Evolutionary conservation across 495 filamentous ascomycete species (phyloP).

Genomic region (Parathielavia appendiculata): DNA sequence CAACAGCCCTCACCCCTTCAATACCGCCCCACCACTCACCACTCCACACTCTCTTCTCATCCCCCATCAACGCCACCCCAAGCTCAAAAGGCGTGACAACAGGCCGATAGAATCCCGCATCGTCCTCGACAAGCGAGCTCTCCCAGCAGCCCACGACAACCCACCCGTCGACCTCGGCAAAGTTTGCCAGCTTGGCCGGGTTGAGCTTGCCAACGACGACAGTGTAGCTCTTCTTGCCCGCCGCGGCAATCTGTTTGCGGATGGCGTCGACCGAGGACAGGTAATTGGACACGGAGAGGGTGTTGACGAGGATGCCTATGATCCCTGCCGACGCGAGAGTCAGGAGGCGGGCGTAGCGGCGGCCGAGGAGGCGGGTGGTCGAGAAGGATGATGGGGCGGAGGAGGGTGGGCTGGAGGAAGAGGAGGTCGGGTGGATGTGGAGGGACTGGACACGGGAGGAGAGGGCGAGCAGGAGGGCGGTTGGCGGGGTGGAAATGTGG

Average conservation of each 20-base stretch:
- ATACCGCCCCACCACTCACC: conserved; percentile 74
- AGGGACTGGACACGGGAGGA: conserved; percentile 73
- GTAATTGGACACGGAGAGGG: conserved; percentile 86
- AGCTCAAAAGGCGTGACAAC: conserved; percentile 93
- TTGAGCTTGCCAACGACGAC: conserved; percentile 97
- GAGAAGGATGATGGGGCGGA: conserved; percentile 45
- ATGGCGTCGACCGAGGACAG: conserved; percentile 71
- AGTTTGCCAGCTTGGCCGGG: conserved; percentile 93
- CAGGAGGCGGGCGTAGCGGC: conserved; percentile 82
- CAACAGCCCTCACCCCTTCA: conserved; percentile 42
- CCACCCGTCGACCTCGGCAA: conserved; percentile 91
- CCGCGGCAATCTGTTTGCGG: conserved; percentile 59
- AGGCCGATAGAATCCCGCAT: conserved; percentile 72
- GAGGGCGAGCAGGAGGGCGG: conserved; percentile 79
- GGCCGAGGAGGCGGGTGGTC: conserved; percentile 55
- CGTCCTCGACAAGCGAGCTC: conserved; percentile 78
- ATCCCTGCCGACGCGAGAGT: conserved; percentile 74
- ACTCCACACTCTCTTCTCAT: conserved; percentile 68
- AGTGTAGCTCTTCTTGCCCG: conserved; percentile 89
- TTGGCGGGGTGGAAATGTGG: conserved; percentile 82
- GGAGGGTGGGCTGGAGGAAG: conserved; percentile 9
- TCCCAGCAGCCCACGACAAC: conserved; percentile 99
- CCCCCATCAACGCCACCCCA: conserved; percentile 62
- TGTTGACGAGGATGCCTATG: conserved; percentile 93
- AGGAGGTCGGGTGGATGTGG: conserved; percentile 63